A percentile compares a stretch with the other conserved stretches of the same genome.
Evolutionary conservation across 495 filamentous ascomycete genomes (phyloP).

Genomic region (Pyrenopolyporus hunteri): DNA sequence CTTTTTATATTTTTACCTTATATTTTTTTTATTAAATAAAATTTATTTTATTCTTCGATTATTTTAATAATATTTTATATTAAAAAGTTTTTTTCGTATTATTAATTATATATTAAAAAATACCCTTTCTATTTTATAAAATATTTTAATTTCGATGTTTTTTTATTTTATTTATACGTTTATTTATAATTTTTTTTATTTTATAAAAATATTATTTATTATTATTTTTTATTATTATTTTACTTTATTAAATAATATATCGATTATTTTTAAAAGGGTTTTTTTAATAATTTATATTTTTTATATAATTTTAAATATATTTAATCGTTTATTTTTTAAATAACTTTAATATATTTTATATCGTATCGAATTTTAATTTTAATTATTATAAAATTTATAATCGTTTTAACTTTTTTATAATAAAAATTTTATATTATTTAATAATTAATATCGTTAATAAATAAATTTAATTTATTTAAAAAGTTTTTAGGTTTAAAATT

Average conservation of each 20-base stretch:
- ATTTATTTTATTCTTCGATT: too few species aligned
- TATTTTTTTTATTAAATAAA: too few species aligned
- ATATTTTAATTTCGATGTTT: background rate
- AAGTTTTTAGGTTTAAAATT: background rate
- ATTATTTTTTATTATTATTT: background rate
- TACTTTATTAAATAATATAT: background rate
- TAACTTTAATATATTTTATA: background rate
- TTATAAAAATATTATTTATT: background rate
- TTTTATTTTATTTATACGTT: too few species aligned
- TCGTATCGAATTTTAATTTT: background rate
- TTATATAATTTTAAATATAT: background rate
- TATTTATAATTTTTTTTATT: background rate
- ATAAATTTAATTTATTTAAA: background rate
- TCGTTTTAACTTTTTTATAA: background rate
- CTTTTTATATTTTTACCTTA: too few species aligned
- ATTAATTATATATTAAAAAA: too few species aligned
- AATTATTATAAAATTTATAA: background rate
- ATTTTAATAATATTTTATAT: background rate
- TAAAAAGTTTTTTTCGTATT: too few species aligned
- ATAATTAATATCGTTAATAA: too few species aligned
- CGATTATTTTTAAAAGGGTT: background rate
- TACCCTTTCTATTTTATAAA: background rate
- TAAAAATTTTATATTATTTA: background rate
- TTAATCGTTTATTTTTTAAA: background rate
- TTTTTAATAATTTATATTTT: background rate